Percentiles rank a stretch among this genome's conserved stretches.
phyloP scores from a whole-genome alignment of 129 eudicot species.

The Helianthus tuberosus region DNA sequence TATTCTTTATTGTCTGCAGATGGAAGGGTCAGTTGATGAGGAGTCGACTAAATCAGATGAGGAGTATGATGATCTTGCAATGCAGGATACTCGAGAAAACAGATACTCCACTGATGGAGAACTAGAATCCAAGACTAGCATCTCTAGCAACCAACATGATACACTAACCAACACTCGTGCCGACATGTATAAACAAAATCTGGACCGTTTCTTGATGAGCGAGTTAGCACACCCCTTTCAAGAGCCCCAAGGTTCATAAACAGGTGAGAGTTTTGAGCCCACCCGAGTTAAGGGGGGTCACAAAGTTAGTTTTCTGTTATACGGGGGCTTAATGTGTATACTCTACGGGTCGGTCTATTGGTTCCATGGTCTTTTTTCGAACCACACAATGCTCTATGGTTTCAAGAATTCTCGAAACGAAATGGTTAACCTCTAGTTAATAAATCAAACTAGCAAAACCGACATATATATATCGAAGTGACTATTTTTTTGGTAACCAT shows the following conservation, averaged over 20 bases:
- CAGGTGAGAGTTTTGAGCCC: not conserved
- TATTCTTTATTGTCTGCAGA: constrained; percentile 17
- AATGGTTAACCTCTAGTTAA: too few species aligned
- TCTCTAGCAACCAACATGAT: not conserved
- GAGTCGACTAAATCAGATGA: constrained; percentile 84
- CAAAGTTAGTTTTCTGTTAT: not conserved
- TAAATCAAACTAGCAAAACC: too few species aligned
- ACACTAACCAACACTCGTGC: constrained; percentile 1
- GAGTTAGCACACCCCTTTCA: constrained; percentile 16
- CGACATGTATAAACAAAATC: constrained; percentile 49
- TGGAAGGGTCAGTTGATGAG: constrained; percentile 93
- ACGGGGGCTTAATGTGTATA: too few species aligned
- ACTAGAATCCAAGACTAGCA: constrained; percentile 27
- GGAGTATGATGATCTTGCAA: constrained; percentile 88
- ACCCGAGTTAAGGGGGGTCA: not conserved
- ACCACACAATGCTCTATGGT: too few species aligned
- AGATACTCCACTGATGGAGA: constrained; percentile 67
- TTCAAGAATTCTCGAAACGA: too few species aligned
- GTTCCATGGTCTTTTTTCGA: too few species aligned
- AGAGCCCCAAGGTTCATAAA: constrained; percentile 14
- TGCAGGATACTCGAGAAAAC: constrained; percentile 61
- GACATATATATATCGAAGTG: too few species aligned
- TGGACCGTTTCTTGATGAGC: constrained; percentile 49
- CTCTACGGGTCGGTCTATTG: too few species aligned
- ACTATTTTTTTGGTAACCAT: too few species aligned